Percentiles rank a stretch among this genome's conserved stretches.
These are phyloP conservation scores for Anethum foeniculum DNA, from an alignment of 140 eudicot genomes.

Conservation along the genomic window DNA sequence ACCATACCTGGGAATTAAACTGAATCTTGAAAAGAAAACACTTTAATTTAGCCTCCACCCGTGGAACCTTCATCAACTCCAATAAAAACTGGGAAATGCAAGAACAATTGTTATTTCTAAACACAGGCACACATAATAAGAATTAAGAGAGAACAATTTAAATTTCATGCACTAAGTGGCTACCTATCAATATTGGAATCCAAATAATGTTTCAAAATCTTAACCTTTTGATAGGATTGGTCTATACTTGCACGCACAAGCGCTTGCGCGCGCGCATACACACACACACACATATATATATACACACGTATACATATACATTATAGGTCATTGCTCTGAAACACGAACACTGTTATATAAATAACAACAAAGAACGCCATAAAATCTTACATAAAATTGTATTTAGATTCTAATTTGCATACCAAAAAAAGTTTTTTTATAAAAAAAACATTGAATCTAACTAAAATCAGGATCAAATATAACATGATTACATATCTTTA, in stretches of 20 bases:
- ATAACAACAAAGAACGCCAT: too few species aligned
- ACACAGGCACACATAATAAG: not conserved
- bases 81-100: constrained; percentile 54
- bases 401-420: too few species aligned
- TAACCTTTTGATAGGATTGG: not conserved
- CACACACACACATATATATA: too few species aligned
- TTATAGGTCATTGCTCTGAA: too few species aligned
- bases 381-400: too few species aligned
- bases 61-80: constrained; percentile 96
- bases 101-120: constrained; percentile 2
- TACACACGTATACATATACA: too few species aligned
- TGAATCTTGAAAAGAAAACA: constrained; percentile 87
- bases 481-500: too few species aligned
- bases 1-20: constrained; percentile 70
- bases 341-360: too few species aligned
- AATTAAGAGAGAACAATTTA: not conserved
- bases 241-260: not conserved
- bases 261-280: too few species aligned
- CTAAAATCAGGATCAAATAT: too few species aligned
- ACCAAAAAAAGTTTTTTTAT: too few species aligned
- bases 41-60: constrained; percentile 82
- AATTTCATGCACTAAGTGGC: not conserved
- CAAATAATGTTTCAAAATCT: not conserved
- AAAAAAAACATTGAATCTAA: too few species aligned
- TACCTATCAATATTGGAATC: not conserved